Evolutionary conservation across 441 rosid species (phyloP), one percentile per base, ranked within the genome.

Genomic region (Gossypium laxum): DNA sequence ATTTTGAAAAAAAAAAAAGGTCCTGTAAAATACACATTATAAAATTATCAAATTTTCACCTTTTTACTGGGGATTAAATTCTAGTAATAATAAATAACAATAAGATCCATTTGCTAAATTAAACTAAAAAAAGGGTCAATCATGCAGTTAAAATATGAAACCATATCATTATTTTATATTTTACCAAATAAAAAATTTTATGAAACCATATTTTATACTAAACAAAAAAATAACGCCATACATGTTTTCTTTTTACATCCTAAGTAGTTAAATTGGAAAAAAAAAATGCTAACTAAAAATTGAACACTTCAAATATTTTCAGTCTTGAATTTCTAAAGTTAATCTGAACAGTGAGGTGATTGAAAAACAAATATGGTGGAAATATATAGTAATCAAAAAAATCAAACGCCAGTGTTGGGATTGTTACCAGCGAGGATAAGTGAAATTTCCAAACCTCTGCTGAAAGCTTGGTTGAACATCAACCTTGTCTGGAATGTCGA

Each of bases 391-490:
- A 1, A 12, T n/a, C 5, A 24, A 12, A 5, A 57, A 4, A 2
- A 50, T 89, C 86, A 90, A 57, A 85, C 71, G 38, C 85, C 84
- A 3, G 83, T 77, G 61, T 91, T 92, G 62, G 91, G 96, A 76
- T 92, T 95, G 90, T 94, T 89, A 64, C 97, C 97, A 1, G 99
- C 96, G 17, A 95, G 96, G 82, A 95, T 95, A 41, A 95, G 93
- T 63, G 99, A 95, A 72, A 95, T 95, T 79, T 91, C 97, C 50
- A 91, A 75, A 41, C 98, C 99, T 28, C 97, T 82, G 82, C 99
- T 92, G 82, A 92, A 95, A 4, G 99, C 99, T 74, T 95, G 98
- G 81, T 94, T 94, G 85, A 87, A 94, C 99, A 94, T 94, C 64
- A 94, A 90, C 62, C 99, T 86, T 4, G 99, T 95, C 75, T 95